These are phyloP conservation scores for Tarenaya hassleriana DNA, from an alignment of 345 rosid genomes.

Conservation along the genomic window DNA sequence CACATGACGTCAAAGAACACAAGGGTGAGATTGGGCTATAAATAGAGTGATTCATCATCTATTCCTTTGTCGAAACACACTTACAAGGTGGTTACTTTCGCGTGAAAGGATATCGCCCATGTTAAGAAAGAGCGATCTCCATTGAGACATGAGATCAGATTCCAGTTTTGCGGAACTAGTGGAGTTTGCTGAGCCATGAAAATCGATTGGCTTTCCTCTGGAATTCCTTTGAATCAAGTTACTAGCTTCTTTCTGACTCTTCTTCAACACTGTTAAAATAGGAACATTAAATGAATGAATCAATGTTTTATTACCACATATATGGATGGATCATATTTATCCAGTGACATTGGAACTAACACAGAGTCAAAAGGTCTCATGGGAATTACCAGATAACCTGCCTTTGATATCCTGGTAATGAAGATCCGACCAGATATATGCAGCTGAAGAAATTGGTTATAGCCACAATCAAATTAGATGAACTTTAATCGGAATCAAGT, in stretches of 20 bases:
- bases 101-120: slow-evolving; percentile 58
- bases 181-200: slow-evolving; percentile 32
- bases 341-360: background rate
- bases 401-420: slow-evolving; percentile 87
- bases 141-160: slow-evolving; percentile 52
- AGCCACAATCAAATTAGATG: slow-evolving; percentile 15
- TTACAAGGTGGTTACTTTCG: slow-evolving; percentile 76
- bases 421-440: slow-evolving; percentile 88
- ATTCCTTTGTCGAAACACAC: slow-evolving; percentile 25
- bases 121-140: slow-evolving; percentile 78
- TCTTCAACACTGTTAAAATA: slow-evolving; percentile 48
- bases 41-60: background rate
- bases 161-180: slow-evolving; percentile 43
- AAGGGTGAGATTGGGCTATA: background rate
- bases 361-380: background rate
- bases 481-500: background rate
- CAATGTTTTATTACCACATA: background rate
- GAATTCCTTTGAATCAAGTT: slow-evolving; percentile 43
- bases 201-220: slow-evolving; percentile 38
- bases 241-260: slow-evolving; percentile 73
- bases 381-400: slow-evolving; percentile 53
- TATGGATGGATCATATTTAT: background rate
- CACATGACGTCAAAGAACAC: slow-evolving; percentile 1
- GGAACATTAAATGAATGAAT: background rate
- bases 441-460: slow-evolving; percentile 47